Conservation (phyloP, 73 alveolate genomes). For the Paramecium primaurelia region DNA sequence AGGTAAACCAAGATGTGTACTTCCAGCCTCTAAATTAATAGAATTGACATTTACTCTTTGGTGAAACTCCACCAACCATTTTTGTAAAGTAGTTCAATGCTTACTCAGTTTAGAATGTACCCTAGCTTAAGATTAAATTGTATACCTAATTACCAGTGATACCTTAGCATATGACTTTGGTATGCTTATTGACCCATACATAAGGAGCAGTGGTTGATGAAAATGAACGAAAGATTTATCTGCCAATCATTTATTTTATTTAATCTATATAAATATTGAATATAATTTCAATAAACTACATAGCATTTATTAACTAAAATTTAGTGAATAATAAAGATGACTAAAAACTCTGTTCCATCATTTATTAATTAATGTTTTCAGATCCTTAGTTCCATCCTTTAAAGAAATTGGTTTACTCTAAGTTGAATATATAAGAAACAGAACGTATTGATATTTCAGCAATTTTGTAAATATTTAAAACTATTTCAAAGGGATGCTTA, state of each 20-base stretch:
- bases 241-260: neutral
- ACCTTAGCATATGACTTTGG: neutral
- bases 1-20: constrained; percentile 86
- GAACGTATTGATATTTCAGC: neutral
- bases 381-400: neutral
- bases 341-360: neutral
- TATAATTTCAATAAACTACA: neutral
- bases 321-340: neutral
- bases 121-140: neutral
- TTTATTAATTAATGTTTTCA: neutral
- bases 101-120: constrained; percentile 11
- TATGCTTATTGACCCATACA: neutral
- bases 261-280: neutral
- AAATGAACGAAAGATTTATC: constrained; percentile 15
- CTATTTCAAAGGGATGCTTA: neutral
- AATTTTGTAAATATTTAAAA: neutral
- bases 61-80: constrained; percentile 97
- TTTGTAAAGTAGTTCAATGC: neutral
- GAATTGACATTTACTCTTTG: constrained; percentile 69
- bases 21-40: constrained; percentile 45
- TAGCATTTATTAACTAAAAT: neutral
- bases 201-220: neutral
- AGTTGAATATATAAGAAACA: neutral
- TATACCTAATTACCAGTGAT: constrained; percentile 13
- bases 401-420: neutral